These are phyloP conservation scores for Lachancea thermotolerans DNA, from an alignment of 805 yeast genomes.

Conservation along the genomic window DNA sequence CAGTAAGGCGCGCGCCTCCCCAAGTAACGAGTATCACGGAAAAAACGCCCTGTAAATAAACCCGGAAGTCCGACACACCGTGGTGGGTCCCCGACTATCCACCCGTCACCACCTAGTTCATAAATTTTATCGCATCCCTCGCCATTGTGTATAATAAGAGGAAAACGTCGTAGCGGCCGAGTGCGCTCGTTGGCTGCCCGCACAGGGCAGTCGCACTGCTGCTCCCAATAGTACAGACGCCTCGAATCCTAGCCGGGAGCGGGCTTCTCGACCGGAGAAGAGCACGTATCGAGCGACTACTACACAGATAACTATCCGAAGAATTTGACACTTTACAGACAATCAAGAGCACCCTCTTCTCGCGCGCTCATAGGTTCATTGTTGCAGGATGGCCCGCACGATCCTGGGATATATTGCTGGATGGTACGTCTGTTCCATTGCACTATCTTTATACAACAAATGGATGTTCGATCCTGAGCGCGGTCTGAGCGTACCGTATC, in stretches of 20 bases:
- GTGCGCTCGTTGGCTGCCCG: no score
- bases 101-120: neutral
- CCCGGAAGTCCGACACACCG: neutral
- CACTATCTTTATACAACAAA: slow-evolving; percentile 78
- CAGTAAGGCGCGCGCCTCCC: neutral
- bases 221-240: no score
- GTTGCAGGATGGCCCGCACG: slow-evolving; percentile 1
- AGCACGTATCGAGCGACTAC: neutral
- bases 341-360: neutral
- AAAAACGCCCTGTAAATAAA: neutral
- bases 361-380: neutral
- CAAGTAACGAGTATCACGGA: neutral
- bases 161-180: neutral
- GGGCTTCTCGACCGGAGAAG: neutral
- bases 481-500: slow-evolving; percentile 72
- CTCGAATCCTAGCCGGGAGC: no score
- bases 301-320: neutral
- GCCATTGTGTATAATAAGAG: neutral
- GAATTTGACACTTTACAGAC: neutral
- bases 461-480: slow-evolving; percentile 84
- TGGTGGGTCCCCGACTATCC: neutral
- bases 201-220: no score
- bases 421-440: slow-evolving; percentile 66
- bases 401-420: slow-evolving; percentile 33
- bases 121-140: neutral